Evolutionary conservation across 108 stramenopile species (phyloP), one percentile per base, ranked within the genome.

Genomic region (Skeletonema tropicum): DNA sequence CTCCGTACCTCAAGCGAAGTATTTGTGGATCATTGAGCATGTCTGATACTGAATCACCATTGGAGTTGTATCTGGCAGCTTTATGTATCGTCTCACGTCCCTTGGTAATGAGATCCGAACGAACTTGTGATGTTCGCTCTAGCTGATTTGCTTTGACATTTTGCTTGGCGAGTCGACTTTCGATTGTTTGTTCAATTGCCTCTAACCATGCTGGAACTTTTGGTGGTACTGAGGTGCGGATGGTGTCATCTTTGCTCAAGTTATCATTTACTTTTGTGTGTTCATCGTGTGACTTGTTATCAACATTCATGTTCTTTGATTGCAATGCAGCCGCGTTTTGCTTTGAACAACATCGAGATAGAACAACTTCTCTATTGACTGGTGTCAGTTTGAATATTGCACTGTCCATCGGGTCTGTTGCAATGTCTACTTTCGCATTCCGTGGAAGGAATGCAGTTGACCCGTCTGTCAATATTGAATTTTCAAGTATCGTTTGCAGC

Each of bases 381-480:
- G 61, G 9, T 66, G 36, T 62, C 10, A 71, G 17, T 59, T n/a
- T 64, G 25, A 77, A 25, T 36, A 6, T 48, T n/a, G 70, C 11
- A 13, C 15, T 33, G 14, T 62, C 48, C 14, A 45, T 21, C 30
- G 19, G 9, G 10, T 11, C 30, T 31, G 11, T 35, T 42, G 42
- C 38, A 41, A 36, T 13, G n/a, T 23, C 4, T 26, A 23, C 35
- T 64, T 17, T n/a, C 46, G 68, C 1, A 52, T 36, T 38, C 13
- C 57, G 23, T n/a, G 81, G 67, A 64, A 57, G 66, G 0, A 72
- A 60, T 10, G 72, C 60, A 29, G 66, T 70, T 35, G 55, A n/a
- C 4, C 81, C 81, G 57, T 82, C 81, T 10, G 71, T 76, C 39
- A 82, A 35, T 21, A 62, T 72, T 29, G 75, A 75, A 59, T 70